Evolutionary conservation across 2,329 filamentous ascomycete genomes (phyloP).

Genomic region (Seiridium cupressi): DNA sequence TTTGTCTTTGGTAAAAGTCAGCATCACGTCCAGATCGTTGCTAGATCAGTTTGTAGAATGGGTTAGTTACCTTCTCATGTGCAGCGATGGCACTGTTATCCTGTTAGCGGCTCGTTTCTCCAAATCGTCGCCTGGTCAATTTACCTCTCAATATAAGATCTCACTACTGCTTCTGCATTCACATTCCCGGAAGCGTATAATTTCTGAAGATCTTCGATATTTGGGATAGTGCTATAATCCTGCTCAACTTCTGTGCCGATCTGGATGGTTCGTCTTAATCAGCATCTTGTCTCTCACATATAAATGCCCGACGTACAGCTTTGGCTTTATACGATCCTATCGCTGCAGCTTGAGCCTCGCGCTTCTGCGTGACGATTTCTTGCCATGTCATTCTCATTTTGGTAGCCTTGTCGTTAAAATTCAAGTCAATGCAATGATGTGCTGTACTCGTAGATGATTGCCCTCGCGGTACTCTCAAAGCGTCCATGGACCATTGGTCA

Average conservation of each 20-base stretch:
- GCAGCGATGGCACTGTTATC: background rate
- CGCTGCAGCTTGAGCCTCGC: background rate
- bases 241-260: no score
- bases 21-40: background rate
- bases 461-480: no score
- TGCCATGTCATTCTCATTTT: background rate
- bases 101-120: background rate
- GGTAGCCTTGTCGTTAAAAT: no score
- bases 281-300: no score
- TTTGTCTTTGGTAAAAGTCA: background rate
- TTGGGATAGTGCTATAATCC: background rate
- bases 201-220: background rate
- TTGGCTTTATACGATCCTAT: background rate
- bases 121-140: no score
- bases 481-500: no score
- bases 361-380: slow-evolving; percentile 3
- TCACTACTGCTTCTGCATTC: background rate
- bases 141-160: slow-evolving; percentile 4
- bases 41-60: background rate
- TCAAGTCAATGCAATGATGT: no score
- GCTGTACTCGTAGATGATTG: no score
- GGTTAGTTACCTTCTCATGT: background rate
- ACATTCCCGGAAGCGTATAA: background rate
- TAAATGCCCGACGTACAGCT: background rate
- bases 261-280: no score